Conservation (phyloP, 1,284 basidiomycete species). For the Crucibulum cyathiforme region DNA sequence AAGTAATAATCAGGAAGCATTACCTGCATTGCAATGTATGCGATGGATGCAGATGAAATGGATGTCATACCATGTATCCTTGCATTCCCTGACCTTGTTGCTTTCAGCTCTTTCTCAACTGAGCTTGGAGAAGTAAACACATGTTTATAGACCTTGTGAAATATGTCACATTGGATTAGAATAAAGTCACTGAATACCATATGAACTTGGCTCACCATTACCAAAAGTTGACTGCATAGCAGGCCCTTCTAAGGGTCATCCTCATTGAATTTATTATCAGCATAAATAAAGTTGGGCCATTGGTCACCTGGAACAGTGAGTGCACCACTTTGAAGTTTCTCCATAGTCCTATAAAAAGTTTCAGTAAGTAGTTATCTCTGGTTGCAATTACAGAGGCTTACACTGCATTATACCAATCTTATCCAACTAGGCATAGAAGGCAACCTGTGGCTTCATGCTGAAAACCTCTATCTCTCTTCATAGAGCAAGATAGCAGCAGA, state of each 20-base stretch:
- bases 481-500: neutral
- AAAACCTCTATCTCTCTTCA: neutral
- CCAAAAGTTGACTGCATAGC: neutral
- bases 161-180: neutral
- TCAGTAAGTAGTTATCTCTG: neutral
- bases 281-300: neutral
- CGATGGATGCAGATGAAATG: neutral
- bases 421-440: neutral
- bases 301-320: neutral
- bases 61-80: neutral
- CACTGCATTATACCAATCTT: neutral
- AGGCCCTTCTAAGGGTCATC: neutral
- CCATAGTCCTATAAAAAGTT: neutral
- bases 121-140: neutral
- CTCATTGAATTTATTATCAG: neutral
- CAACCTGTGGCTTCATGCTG: neutral
- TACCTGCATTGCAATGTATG: neutral
- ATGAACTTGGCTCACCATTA: neutral
- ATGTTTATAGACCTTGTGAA: neutral
- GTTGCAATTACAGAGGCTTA: neutral
- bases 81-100: too few species aligned
- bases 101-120: neutral
- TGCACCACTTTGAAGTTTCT: neutral
- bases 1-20: neutral
- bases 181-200: neutral